A percentile compares a stretch with the other conserved stretches of the same genome.
These are phyloP conservation scores for Phytophthora crassamura DNA, from an alignment of 352 stramenopile genomes.

Conservation along the genomic window DNA sequence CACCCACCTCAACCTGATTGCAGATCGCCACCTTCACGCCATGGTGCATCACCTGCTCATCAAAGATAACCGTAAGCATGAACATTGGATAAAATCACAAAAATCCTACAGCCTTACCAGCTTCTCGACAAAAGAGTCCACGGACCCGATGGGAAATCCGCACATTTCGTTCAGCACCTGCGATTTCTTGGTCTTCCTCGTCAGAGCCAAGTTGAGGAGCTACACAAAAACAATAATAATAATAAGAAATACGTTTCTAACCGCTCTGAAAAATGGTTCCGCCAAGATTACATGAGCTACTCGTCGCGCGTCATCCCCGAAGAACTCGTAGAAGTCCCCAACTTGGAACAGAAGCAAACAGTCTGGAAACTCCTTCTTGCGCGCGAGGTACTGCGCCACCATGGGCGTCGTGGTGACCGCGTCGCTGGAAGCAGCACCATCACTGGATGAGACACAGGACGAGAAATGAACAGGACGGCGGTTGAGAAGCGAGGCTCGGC, in stretches of 20 bases:
- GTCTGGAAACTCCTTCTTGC: constrained; percentile 84
- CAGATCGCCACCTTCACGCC: constrained; percentile 86
- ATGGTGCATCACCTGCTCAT: constrained; percentile 76
- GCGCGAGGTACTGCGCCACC: constrained; percentile 73
- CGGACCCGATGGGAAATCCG: constrained; percentile 72
- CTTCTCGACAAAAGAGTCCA: constrained; percentile 85
- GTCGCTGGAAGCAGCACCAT: neutral
- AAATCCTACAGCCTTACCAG: constrained; percentile 44
- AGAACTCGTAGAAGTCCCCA: constrained; percentile 88
- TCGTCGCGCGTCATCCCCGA: constrained; percentile 72
- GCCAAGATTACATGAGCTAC: constrained; percentile 60
- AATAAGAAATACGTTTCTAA: neutral
- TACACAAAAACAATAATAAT: constrained; percentile 25
- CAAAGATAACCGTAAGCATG: neutral
- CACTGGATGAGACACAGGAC: constrained; percentile 26
- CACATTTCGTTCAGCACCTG: constrained; percentile 76
- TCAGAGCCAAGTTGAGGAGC: constrained; percentile 77
- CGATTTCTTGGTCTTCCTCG: constrained; percentile 67
- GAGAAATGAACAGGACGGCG: constrained; percentile 14
- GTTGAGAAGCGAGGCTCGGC: neutral
- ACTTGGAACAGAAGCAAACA: constrained; percentile 88
- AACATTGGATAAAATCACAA: neutral
- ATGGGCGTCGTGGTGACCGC: constrained; percentile 58
- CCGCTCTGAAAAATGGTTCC: neutral
- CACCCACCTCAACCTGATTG: constrained; percentile 75